Evolutionary conservation across 2,329 filamentous ascomycete species (phyloP), one percentile per base, ranked within the genome.

Genomic region (Trichophyton schoenleinii): DNA sequence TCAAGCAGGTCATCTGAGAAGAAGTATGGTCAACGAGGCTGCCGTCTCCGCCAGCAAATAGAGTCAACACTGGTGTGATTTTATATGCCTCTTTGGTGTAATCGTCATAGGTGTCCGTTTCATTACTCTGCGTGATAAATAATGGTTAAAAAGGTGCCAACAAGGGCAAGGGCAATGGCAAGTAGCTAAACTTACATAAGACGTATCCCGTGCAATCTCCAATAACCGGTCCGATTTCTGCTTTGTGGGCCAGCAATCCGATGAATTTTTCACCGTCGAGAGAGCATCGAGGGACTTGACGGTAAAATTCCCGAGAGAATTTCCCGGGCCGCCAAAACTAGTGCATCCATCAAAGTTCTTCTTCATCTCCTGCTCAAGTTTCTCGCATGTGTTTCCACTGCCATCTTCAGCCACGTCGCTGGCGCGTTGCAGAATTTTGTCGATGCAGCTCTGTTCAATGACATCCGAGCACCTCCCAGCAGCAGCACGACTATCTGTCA

Each of bases 1-100:
- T 66, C 13, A 66, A 58, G 25, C 65, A 66, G 13, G 64, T 66
- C 22, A 66, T 55, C 57, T 64, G 62, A 2, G 64, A 59, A n/a
- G 60, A 61, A 46, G 64, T 60, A n/a, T 58, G 22, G 38, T 64
- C 38, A 3, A 65, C 60, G 13, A 61, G 34, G 44, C 46, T 66
- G 34, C 31, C 52, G 15, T 61, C 61, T 18, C 48, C 38, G 1
- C 48, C 22, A 3, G 57, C 28, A 18, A 66, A 66, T 15, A 65
- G 60, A 11, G 65, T 66, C 13, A 66, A 55, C 9, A 66, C 60
- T 0, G 64, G 60, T 0, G 61, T 66, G 13, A 65, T 65, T 34
- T 63, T 63, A 38, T 64, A 66, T 18, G 60, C 58, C 15, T 66
- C 53, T 15, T 64, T 41, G 3, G 41, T 46, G 22, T 63, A 42